These are phyloP conservation scores for Chamaecrista fasciculata DNA, from an alignment of 306 rosid genomes.

Conservation along the genomic window DNA sequence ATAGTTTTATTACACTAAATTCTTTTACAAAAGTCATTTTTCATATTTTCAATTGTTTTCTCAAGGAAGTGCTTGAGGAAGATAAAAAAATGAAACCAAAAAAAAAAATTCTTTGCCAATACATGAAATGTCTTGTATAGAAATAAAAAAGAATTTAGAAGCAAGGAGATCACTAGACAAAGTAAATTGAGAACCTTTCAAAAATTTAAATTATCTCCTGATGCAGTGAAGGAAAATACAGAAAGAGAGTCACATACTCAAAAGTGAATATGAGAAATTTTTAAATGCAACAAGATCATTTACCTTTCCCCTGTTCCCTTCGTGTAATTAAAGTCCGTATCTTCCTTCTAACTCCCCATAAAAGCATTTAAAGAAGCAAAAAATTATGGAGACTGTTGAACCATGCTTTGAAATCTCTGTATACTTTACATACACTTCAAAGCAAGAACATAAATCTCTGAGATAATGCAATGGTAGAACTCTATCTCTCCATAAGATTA, in stretches of 20 bases:
- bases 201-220: not conserved
- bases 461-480: too few relatives aligned
- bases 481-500: too few relatives aligned
- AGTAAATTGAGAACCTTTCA: not conserved
- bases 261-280: not conserved
- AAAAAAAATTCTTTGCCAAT: conserved; percentile 3
- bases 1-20: conserved; percentile 29
- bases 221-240: not conserved
- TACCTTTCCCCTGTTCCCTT: not conserved
- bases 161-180: not conserved
- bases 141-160: conserved; percentile 23
- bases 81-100: conserved; percentile 19
- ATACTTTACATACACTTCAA: too few relatives aligned
- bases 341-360: not conserved
- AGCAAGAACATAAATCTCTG: too few relatives aligned
- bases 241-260: not conserved
- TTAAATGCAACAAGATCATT: not conserved
- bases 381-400: too few relatives aligned
- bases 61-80: too few relatives aligned
- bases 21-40: conserved; percentile 24
- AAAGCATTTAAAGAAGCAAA: not conserved
- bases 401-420: too few relatives aligned
- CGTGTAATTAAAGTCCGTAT: not conserved
- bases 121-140: not conserved
- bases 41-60: conserved; percentile 26